These are phyloP conservation scores for Paraphaeosphaeria minitans DNA, from an alignment of 2,329 filamentous ascomycete species.

Conservation along the genomic window DNA sequence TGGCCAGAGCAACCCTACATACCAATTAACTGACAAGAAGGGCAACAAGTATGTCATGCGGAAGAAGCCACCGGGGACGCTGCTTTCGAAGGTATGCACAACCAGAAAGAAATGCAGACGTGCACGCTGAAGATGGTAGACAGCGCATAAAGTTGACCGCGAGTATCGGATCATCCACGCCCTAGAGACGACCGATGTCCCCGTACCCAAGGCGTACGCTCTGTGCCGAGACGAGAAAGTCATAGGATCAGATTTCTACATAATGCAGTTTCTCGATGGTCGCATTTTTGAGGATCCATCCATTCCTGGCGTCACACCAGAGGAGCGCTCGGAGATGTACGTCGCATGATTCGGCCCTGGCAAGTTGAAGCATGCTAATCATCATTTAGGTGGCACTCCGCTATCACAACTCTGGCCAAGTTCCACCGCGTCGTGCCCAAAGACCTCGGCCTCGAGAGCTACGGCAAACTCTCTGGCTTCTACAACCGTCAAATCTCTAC, in stretches of 20 bases:
- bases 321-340: constrained; percentile 74
- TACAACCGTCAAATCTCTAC: constrained; percentile 86
- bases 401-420: constrained; percentile 79
- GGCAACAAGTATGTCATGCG: constrained; percentile 82
- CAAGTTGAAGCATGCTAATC: constrained; percentile 2
- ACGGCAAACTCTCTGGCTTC: constrained; percentile 77
- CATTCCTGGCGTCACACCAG: constrained; percentile 72
- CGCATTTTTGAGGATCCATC: constrained; percentile 90
- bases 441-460: constrained; percentile 70
- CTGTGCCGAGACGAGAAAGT: constrained; percentile 83
- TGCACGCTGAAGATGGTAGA: constrained; percentile 53
- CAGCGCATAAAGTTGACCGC: constrained; percentile 94
- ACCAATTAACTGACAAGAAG: constrained; percentile 78
- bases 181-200: constrained; percentile 77
- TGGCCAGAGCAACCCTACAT: constrained; percentile 96
- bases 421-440: constrained; percentile 77
- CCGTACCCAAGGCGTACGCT: constrained; percentile 81
- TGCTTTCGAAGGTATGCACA: constrained; percentile 65
- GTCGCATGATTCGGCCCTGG: not conserved
- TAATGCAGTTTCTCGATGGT: constrained; percentile 95
- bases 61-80: constrained; percentile 95
- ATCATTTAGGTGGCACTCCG: constrained; percentile 73
- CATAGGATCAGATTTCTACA: constrained; percentile 91
- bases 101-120: not conserved
- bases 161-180: constrained; percentile 92